Conservation (phyloP, 306 rosid species). For the Trifolium pratense region DNA sequence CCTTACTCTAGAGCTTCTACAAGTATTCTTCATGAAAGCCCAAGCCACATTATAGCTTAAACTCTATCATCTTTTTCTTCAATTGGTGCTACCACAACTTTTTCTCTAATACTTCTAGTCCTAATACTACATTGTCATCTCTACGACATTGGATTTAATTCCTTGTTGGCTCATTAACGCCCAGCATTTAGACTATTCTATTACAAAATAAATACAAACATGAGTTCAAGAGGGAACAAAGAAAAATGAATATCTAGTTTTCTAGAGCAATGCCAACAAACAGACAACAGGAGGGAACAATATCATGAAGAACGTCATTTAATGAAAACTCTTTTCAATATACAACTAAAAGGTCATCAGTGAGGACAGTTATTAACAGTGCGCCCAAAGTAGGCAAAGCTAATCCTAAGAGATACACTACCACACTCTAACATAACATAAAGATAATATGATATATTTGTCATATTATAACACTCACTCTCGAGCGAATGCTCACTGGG, state of each 20-base stretch:
- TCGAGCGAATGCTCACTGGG: neutral
- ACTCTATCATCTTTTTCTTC: neutral
- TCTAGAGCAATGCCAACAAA: constrained; percentile 20
- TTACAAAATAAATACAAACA: constrained; percentile 16
- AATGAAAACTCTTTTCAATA: neutral
- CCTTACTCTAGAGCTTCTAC: neutral
- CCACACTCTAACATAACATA: neutral
- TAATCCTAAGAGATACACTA: neutral
- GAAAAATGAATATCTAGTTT: neutral
- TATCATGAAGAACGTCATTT: neutral
- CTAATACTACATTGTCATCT: neutral
- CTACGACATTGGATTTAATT: constrained; percentile 11
- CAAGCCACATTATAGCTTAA: neutral
- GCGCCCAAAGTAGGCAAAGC: neutral
- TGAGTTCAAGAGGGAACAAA: neutral
- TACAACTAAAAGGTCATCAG: neutral
- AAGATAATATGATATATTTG: neutral
- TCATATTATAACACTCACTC: neutral
- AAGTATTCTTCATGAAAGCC: neutral
- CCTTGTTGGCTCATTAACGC: neutral
- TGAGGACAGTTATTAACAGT: constrained; percentile 4
- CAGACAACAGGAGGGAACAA: constrained; percentile 14
- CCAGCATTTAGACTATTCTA: constrained; percentile 3
- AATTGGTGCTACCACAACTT: neutral
- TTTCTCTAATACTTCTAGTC: neutral